A percentile compares a stretch with the other conserved stretches of the same genome.
Evolutionary conservation across 139 green algal genomes (phyloP).

Genomic region (Picochlorum sp.): DNA sequence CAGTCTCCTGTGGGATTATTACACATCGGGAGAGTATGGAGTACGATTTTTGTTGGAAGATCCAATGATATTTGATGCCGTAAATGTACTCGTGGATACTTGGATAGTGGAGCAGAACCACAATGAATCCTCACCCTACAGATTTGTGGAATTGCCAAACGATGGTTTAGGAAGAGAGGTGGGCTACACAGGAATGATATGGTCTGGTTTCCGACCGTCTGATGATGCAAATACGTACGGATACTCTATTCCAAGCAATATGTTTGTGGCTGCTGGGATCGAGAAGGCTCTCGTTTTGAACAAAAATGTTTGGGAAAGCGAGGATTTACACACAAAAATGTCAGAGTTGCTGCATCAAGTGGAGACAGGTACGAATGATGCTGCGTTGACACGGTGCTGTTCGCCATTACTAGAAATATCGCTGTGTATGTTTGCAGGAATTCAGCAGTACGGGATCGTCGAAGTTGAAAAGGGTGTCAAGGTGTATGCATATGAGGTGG

Average conservation of each 20-base stretch:
- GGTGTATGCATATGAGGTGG: conserved; percentile 58
- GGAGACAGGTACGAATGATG: conserved; percentile 12
- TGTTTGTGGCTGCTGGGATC: conserved; percentile 31
- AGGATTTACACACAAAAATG: conserved; percentile 12
- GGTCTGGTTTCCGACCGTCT: conserved; percentile 48
- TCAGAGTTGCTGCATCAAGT: conserved; percentile 25
- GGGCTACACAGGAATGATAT: conserved; percentile 46
- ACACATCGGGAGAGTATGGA: conserved; percentile 19
- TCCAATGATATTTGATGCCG: conserved; percentile 39
- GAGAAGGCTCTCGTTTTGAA: conserved; percentile 44
- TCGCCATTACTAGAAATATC: too few species aligned
- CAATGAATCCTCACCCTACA: conserved; percentile 35
- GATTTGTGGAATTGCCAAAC: conserved; percentile 41
- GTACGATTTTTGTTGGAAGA: conserved; percentile 18
- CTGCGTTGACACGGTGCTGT: too few species aligned
- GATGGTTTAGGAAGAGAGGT: conserved; percentile 36
- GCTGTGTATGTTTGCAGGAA: background rate
- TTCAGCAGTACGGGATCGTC: conserved; percentile 33
- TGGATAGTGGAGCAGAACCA: conserved; percentile 43
- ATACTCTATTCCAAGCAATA: conserved; percentile 52
- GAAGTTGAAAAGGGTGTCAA: conserved; percentile 2
- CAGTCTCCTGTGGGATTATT: conserved; percentile 51
- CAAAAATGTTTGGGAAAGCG: conserved; percentile 27
- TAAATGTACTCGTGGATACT: conserved; percentile 28
- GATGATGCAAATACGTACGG: conserved; percentile 46